Evolutionary conservation across 225 moss, liverwort and hornwort species (phyloP).

Genomic region (Sphagnum contortum): DNA sequence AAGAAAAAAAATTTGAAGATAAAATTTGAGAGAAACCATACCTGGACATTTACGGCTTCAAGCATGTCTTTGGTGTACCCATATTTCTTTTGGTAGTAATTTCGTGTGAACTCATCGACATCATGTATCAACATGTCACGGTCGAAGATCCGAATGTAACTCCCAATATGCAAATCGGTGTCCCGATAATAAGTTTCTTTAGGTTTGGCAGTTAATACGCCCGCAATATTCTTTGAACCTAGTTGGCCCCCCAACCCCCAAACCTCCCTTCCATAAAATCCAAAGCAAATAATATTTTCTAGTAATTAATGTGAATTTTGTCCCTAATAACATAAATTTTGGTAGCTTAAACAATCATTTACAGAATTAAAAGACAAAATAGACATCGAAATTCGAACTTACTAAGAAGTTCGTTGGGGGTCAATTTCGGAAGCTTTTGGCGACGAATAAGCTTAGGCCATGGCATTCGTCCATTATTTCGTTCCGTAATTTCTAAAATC

Average conservation of each 20-base stretch:
- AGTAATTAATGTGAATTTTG: too few species aligned
- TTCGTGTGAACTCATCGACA: conserved; percentile 74
- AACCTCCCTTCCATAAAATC: background rate
- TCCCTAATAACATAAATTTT: too few species aligned
- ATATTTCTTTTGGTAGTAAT: conserved; percentile 70
- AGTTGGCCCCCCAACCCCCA: background rate
- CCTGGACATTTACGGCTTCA: conserved; percentile 75
- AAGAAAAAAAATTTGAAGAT: too few species aligned
- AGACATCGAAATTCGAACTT: background rate
- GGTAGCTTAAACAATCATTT: background rate
- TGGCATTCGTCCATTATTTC: conserved; percentile 69
- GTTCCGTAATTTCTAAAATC: conserved; percentile 81
- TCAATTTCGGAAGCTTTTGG: conserved; percentile 49
- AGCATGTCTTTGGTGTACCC: conserved; percentile 75
- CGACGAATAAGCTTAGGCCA: conserved; percentile 72
- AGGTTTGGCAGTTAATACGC: conserved; percentile 38
- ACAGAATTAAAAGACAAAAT: background rate
- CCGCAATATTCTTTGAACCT: conserved; percentile 58
- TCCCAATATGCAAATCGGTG: conserved; percentile 69
- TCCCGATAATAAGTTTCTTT: conserved; percentile 75
- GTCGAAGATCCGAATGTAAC: conserved; percentile 73
- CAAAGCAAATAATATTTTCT: too few species aligned
- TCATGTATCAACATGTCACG: conserved; percentile 86
- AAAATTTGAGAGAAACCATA: background rate
- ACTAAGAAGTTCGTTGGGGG: conserved; percentile 82